Evolutionary conservation across 78 protist species (phyloP).

Genomic region (Creolimax fragrantissima): DNA sequence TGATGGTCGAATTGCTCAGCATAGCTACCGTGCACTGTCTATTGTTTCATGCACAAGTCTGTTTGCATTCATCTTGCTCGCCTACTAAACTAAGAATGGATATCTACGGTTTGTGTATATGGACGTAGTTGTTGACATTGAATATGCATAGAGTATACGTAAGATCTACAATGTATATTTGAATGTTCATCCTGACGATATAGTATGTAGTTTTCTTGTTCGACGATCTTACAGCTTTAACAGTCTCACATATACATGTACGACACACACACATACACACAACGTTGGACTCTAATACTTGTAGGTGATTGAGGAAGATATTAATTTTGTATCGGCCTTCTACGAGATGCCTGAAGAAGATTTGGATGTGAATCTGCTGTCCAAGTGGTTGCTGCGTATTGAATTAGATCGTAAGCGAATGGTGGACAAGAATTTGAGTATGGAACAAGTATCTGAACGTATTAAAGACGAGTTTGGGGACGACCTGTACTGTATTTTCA

Average conservation of each 20-base stretch:
- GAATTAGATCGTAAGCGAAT: constrained; percentile 63
- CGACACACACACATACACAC: too few relatives aligned
- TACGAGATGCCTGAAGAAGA: constrained; percentile 38
- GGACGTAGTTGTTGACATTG: too few relatives aligned
- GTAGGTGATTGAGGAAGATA: not conserved
- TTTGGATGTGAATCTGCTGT: not conserved
- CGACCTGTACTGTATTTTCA: constrained; percentile 46
- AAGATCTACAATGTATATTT: too few relatives aligned
- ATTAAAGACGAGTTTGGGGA: constrained; percentile 43
- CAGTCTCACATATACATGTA: not conserved
- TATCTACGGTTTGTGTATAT: too few relatives aligned
- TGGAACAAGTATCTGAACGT: constrained; percentile 52
- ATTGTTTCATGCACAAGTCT: too few relatives aligned
- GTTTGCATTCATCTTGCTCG: too few relatives aligned
- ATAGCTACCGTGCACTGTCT: too few relatives aligned
- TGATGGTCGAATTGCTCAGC: not conserved
- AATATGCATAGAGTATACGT: too few relatives aligned
- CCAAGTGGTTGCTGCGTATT: constrained; percentile 81
- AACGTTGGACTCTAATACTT: too few relatives aligned
- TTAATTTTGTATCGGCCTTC: not conserved
- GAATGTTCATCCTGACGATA: too few relatives aligned
- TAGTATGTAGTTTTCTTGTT: not conserved
- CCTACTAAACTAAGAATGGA: too few relatives aligned
- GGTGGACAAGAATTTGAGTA: constrained; percentile 49
- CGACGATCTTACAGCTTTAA: not conserved